phyloP scores from a whole-genome alignment of 164 flowering plant species.

The Magnolia kwangsiensis region DNA sequence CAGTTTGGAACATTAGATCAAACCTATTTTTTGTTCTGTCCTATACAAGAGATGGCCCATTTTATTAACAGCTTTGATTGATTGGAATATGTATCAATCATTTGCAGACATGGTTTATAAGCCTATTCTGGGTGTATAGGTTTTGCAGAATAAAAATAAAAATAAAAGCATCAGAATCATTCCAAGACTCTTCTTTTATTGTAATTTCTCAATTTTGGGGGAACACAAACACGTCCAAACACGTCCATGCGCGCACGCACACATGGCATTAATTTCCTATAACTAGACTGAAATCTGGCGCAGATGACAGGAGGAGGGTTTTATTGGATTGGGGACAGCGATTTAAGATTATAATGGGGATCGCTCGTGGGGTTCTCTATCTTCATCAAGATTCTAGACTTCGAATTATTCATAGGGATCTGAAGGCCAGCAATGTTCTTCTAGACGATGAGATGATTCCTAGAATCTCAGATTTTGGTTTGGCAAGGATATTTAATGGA shows the following conservation, averaged over 20 bases:
- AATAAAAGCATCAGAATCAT: background rate
- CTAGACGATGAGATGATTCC: constrained; percentile 46
- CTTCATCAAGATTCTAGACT: constrained; percentile 62
- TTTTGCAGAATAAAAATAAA: too few species aligned
- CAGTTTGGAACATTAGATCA: background rate
- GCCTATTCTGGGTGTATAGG: too few species aligned
- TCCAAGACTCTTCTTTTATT: background rate
- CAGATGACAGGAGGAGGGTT: constrained; percentile 2
- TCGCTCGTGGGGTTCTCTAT: constrained; percentile 54
- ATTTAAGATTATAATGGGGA: constrained; percentile 30
- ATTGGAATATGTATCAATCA: background rate
- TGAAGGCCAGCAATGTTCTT: constrained; percentile 53
- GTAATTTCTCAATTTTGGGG: background rate
- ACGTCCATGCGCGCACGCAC: background rate
- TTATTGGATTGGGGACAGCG: constrained; percentile 27
- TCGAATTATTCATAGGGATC: constrained; percentile 53
- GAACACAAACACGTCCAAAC: background rate
- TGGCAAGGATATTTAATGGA: constrained; percentile 35
- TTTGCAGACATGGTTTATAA: background rate
- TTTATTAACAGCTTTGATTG: background rate
- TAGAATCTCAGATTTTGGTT: constrained; percentile 48
- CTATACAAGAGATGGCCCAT: background rate
- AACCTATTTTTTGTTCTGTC: background rate
- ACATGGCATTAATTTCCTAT: background rate
- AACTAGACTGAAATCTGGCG: background rate